Conservation (phyloP, 164 flowering plant species). For the Cinnamomum micranthum region DNA sequence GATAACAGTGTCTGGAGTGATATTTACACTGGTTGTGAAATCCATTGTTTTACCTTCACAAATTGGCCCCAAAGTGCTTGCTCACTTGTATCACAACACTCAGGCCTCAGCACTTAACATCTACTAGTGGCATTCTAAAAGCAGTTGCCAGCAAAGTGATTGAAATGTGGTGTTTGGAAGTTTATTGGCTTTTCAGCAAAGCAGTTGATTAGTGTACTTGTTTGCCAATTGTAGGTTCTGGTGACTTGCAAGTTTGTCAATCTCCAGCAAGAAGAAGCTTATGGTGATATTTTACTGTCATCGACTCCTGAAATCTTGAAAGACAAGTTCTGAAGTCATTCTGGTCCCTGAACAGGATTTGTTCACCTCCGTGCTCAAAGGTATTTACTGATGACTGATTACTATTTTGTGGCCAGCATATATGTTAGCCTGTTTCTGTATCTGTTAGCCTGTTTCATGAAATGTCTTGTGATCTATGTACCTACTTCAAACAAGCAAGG, state of each 20-base stretch:
- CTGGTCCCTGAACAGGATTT: neutral
- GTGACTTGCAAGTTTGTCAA: conserved; percentile 50
- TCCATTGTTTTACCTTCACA: too few relatives aligned
- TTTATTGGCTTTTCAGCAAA: neutral
- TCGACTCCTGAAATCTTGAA: conserved; percentile 43
- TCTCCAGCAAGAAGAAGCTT: conserved; percentile 62
- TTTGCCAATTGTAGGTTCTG: conserved; percentile 50
- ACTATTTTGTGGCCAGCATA: neutral
- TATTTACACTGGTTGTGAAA: too few relatives aligned
- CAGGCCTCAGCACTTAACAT: too few relatives aligned
- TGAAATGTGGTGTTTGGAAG: neutral
- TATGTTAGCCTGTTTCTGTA: too few relatives aligned
- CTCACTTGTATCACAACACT: too few relatives aligned
- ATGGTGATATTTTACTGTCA: conserved; percentile 55
- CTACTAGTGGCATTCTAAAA: too few relatives aligned
- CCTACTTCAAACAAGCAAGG: too few relatives aligned
- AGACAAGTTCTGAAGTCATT: conserved; percentile 24
- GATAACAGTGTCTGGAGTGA: too few relatives aligned
- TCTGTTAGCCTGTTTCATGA: too few relatives aligned
- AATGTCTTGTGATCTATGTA: too few relatives aligned
- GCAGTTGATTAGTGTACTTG: conserved; percentile 2
- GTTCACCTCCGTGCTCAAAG: neutral
- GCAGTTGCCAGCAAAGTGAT: too few relatives aligned
- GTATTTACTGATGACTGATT: neutral
- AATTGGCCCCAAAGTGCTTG: too few relatives aligned